Base-by-base conservation (phyloP, 2,329 filamentous ascomycete genomes). In the Calonectria montana region DNA sequence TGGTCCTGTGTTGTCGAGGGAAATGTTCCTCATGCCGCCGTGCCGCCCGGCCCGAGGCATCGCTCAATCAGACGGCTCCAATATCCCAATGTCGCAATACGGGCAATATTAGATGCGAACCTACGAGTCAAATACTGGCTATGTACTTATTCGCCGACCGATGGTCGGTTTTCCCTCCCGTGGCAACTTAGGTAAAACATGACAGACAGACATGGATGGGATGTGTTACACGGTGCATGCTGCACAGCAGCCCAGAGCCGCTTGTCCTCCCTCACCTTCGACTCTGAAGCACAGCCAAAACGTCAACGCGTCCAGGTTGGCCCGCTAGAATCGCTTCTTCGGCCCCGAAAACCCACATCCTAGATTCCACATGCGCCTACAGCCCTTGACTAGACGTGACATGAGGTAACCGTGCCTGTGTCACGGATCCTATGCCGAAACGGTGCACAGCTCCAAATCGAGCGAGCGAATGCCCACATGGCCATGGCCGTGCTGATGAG, bases 41-140 rank as follows among this genome's bases (percentile, higher is more conserved):
- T 64, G 39, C 69, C 55, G 67, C 55, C 23, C 69, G 64, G 64
- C 55, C 69, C 64, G 64, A 67, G 69, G 53, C 63, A 66, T 53
- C 45, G n/a, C 35, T 45, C 39, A 35, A 31, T 45, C 25, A 66
- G 53, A 63, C 23, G 25, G 62, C 43, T 37, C 48, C 62, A 37
- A 29, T 10, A 43, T 70, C n/a, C 9, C 63, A 63, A 31, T 50
- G 37, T 70, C 12, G 12, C 63, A 63, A 31, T 50, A 37, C 27
- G 41, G n/a, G 39, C 23, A 21, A 27, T 66, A 10, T 66, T 23
- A 50, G 27, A 50, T 16, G 23, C n/a, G n/a, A 45, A 27, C 37
- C 45, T 50, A 27, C 48, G 37, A 66, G 35, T 39, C 48, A 25
- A 21, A 12, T 25, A 7, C 18, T 65, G n/a, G 16, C 31, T 9